Evolutionary conservation across 257 asterid genomes (phyloP).

Genomic region (Scutellaria baicalensis): DNA sequence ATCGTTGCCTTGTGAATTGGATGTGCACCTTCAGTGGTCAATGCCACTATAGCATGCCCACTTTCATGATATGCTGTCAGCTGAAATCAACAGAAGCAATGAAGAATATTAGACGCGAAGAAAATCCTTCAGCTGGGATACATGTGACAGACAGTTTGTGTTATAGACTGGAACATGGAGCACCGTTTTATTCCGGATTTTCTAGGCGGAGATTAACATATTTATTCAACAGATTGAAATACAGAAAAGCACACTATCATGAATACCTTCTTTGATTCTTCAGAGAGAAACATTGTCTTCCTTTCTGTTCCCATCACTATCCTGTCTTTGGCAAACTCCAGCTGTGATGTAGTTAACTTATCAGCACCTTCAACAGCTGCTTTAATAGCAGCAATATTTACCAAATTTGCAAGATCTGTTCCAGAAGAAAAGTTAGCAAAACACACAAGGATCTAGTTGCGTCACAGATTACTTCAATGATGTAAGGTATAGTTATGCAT

Average conservation of each 20-base stretch:
- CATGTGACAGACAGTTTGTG: neutral
- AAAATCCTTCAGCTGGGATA: neutral
- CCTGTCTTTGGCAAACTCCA: conserved; percentile 97
- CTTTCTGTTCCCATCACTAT: conserved; percentile 98
- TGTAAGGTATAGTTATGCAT: neutral
- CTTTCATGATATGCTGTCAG: conserved; percentile 97
- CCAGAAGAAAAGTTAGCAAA: conserved; percentile 8
- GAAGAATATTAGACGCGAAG: neutral
- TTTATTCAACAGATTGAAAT: no score
- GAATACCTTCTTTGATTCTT: conserved; percentile 84
- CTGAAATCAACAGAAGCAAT: conserved; percentile 30
- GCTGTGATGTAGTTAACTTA: conserved; percentile 61
- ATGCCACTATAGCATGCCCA: conserved; percentile 94
- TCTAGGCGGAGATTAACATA: no score
- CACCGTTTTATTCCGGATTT: no score
- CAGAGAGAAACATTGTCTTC: conserved; percentile 88
- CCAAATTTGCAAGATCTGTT: conserved; percentile 85
- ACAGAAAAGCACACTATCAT: conserved; percentile 24
- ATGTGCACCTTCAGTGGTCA: conserved; percentile 92
- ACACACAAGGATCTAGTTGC: neutral
- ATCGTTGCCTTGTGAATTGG: conserved; percentile 98
- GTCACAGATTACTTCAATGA: neutral
- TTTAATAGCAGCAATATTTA: conserved; percentile 91
- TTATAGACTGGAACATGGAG: neutral
- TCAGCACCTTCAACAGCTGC: conserved; percentile 99